phyloP scores from a whole-genome alignment of 2,329 filamentous ascomycete genomes.

The Dactylonectria macrodidyma region DNA sequence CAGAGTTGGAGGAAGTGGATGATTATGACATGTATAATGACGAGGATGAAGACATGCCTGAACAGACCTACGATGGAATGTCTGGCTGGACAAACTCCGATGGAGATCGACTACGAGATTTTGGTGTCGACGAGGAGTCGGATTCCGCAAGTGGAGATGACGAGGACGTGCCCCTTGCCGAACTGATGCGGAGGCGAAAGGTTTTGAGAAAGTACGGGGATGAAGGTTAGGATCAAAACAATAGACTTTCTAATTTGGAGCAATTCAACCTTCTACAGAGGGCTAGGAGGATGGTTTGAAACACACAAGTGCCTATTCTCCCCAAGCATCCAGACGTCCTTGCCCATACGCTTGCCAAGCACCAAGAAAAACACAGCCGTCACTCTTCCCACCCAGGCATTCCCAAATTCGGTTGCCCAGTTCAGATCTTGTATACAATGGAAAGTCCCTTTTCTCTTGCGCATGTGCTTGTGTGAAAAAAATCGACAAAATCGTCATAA shows the following conservation, averaged over 20 bases:
- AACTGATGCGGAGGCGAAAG: constrained; percentile 73
- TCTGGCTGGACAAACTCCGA: constrained; percentile 82
- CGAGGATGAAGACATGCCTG: constrained; percentile 69
- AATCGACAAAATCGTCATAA: constrained; percentile 38
- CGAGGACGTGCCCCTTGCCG: constrained; percentile 78
- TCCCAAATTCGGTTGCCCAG: constrained; percentile 46
- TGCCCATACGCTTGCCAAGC: constrained; percentile 34
- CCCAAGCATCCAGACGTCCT: constrained; percentile 42
- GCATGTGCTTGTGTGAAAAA: constrained; percentile 31
- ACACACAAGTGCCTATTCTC: constrained; percentile 31
- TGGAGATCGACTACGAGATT: constrained; percentile 81
- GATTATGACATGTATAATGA: constrained; percentile 72
- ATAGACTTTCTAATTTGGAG: constrained; percentile 37
- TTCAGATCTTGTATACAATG: constrained; percentile 46
- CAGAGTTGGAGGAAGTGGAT: constrained; percentile 68
- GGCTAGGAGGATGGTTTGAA: constrained; percentile 12
- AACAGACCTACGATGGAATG: constrained; percentile 44
- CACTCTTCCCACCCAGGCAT: constrained; percentile 36
- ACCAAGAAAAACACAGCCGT: constrained; percentile 43
- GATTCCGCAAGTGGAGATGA: constrained; percentile 49
- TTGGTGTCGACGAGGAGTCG: constrained; percentile 82
- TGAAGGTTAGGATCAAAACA: constrained; percentile 48
- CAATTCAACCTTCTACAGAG: constrained; percentile 36
- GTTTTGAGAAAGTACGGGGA: constrained; percentile 51
- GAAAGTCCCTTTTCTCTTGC: constrained; percentile 39